Percentiles rank a stretch among this genome's conserved stretches.
phyloP scores from a whole-genome alignment of 108 stramenopile genomes.

The Nitzschia sp. region DNA sequence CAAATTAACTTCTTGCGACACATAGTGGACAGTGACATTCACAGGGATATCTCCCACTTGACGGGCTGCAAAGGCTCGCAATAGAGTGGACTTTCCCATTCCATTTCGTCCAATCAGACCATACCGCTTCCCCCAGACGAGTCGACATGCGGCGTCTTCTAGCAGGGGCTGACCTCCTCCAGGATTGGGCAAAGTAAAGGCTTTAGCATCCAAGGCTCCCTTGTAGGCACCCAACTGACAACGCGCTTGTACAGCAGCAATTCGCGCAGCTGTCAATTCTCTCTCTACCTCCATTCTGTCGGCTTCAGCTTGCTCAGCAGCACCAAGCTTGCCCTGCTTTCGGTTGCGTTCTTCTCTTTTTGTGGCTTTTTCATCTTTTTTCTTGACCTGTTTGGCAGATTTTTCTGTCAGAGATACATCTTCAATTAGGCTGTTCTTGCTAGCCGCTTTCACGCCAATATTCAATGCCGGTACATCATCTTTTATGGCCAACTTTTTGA shows the following conservation, averaged over 20 bases:
- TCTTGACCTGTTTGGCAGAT: no score
- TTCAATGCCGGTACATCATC: no score
- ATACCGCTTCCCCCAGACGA: conserved; percentile 72
- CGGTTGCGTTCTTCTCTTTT: background rate
- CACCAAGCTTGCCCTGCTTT: conserved; percentile 9
- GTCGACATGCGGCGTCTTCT: conserved; percentile 64
- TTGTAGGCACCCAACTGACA: conserved; percentile 22
- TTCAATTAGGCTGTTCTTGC: no score
- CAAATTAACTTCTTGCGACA: conserved; percentile 66
- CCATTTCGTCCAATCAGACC: conserved; percentile 91
- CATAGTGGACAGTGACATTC: conserved; percentile 69
- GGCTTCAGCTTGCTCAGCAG: conserved; percentile 10
- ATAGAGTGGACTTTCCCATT: conserved; percentile 32
- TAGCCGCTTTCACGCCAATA: no score
- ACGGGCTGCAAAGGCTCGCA: conserved; percentile 22
- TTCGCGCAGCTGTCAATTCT: conserved; percentile 16
- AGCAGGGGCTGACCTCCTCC: conserved; percentile 68
- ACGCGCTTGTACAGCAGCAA: conserved; percentile 20
- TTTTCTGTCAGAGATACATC: no score
- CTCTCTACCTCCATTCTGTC: conserved; percentile 16
- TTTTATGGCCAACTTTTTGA: no score
- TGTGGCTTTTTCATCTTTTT: no score
- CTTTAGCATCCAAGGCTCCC: conserved; percentile 24
- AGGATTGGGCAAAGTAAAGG: conserved; percentile 43
- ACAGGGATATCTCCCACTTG: conserved; percentile 55